Percentiles rank a stretch among this genome's conserved stretches.
These are phyloP conservation scores for Taiozyma sp. DNA, from an alignment of 1,139 yeast species.

Conservation along the genomic window DNA sequence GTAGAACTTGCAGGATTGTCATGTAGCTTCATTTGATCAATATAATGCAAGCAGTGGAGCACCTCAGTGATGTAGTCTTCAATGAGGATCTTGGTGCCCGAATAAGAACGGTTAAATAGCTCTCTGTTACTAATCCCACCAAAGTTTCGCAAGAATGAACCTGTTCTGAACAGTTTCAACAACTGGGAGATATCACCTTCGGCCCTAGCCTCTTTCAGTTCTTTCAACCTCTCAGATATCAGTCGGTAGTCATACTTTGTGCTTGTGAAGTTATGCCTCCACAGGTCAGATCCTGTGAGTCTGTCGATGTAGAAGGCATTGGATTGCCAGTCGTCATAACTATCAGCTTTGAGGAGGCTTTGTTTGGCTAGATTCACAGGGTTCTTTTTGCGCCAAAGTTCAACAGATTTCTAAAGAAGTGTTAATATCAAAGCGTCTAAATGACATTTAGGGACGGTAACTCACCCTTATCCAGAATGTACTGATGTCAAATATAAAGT, in stretches of 20 bases:
- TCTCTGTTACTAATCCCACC: constrained; percentile 86
- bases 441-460: constrained; percentile 6
- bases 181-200: constrained; percentile 54
- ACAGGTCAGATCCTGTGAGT: constrained; percentile 64
- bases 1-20: constrained; percentile 20
- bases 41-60: constrained; percentile 56
- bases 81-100: constrained; percentile 84
- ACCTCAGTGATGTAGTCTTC: constrained; percentile 85
- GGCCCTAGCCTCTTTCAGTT: constrained; percentile 57
- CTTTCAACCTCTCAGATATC: constrained; percentile 68
- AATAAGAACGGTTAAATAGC: constrained; percentile 73
- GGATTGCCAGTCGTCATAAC: constrained; percentile 58
- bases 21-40: constrained; percentile 27
- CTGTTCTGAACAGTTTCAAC: constrained; percentile 73
- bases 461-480: constrained; percentile 50
- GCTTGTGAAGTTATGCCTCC: constrained; percentile 86
- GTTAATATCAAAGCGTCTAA: constrained; percentile 24
- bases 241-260: constrained; percentile 80
- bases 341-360: constrained; percentile 27
- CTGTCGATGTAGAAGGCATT: constrained; percentile 59
- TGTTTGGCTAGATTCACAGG: constrained; percentile 22
- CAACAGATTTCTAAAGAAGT: constrained; percentile 27
- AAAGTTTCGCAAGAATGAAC: constrained; percentile 74
- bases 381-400: constrained; percentile 22
- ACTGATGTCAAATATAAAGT: constrained; percentile 52